phyloP scores from a whole-genome alignment of 78 protist species.

The Cyanophora paradoxa region DNA sequence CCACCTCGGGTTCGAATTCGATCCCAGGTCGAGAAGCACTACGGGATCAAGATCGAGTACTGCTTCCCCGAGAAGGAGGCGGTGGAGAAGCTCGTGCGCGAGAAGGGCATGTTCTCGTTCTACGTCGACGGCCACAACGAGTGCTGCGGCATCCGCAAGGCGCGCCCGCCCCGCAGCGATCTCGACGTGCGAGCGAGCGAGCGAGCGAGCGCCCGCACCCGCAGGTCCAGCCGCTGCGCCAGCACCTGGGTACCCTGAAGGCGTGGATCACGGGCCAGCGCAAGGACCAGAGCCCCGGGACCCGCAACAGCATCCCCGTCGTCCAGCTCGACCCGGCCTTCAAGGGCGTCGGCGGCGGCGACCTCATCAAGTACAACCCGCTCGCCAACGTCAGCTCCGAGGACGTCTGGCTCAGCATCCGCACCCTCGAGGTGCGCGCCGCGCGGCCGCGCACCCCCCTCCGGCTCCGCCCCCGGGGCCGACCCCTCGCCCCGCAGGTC shows the following conservation, averaged over 20 bases:
- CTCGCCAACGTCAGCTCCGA: neutral
- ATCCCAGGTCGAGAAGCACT: conserved; percentile 25
- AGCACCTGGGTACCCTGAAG: conserved; percentile 5
- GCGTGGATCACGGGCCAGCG: conserved; percentile 17
- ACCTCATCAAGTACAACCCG: conserved; percentile 21
- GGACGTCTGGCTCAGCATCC: conserved; percentile 3
- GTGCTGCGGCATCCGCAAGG: conserved; percentile 17
- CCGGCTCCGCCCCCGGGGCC: too few species aligned
- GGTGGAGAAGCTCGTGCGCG: neutral
- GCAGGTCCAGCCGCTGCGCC: neutral
- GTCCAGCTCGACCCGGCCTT: conserved; percentile 19
- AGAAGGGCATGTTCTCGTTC: conserved; percentile 22
- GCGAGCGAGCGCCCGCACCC: too few species aligned
- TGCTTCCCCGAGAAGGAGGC: conserved; percentile 5
- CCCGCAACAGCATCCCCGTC: conserved; percentile 3
- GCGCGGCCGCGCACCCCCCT: too few species aligned
- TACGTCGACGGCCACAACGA: conserved; percentile 18
- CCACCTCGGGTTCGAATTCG: too few species aligned
- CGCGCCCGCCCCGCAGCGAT: too few species aligned
- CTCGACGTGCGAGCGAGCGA: too few species aligned
- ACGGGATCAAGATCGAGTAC: conserved; percentile 22
- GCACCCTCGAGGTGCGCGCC: neutral
- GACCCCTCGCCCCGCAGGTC: too few species aligned
- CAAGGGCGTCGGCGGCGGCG: neutral
- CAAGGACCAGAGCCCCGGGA: conserved; percentile 10